Percentiles rank a stretch among this genome's conserved stretches.
Conservation (phyloP, 2,329 filamentous ascomycete species). For the Talaromyces sp. region DNA sequence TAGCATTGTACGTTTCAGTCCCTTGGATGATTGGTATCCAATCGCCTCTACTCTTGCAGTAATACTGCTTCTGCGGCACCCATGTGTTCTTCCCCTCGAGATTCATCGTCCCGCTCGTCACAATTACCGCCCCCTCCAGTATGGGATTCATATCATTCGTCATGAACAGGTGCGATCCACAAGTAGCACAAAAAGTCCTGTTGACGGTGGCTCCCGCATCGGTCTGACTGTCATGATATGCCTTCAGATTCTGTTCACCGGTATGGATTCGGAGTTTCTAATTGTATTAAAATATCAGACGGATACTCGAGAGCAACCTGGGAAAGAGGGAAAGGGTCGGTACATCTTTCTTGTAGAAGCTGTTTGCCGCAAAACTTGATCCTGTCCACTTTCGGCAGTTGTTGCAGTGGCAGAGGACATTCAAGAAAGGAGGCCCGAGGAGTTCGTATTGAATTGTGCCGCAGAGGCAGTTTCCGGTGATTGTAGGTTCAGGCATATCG, state of each 20-base stretch:
- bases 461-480: constrained; percentile 9
- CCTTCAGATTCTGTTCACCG: background rate
- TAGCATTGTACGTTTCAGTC: background rate
- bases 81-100: background rate
- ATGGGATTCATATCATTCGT: constrained; percentile 6
- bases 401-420: constrained; percentile 23
- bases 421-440: background rate
- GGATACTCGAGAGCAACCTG: background rate
- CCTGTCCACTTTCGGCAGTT: constrained; percentile 12
- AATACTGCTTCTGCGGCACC: constrained; percentile 7
- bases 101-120: constrained; percentile 9
- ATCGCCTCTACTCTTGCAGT: background rate
- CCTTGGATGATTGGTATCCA: constrained; percentile 2
- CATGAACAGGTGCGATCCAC: constrained; percentile 10
- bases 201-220: background rate
- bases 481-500: background rate
- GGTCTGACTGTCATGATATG: constrained; percentile 8
- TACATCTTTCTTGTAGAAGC: constrained; percentile 9
- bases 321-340: background rate
- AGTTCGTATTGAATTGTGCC: constrained; percentile 14
- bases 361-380: constrained; percentile 12
- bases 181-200: background rate
- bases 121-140: background rate
- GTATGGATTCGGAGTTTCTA: constrained; percentile 6
- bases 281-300: background rate